Evolutionary conservation across 2,329 filamentous ascomycete genomes (phyloP), one percentile per base, ranked within the genome.

Genomic region (Colletotrichum destructivum): DNA sequence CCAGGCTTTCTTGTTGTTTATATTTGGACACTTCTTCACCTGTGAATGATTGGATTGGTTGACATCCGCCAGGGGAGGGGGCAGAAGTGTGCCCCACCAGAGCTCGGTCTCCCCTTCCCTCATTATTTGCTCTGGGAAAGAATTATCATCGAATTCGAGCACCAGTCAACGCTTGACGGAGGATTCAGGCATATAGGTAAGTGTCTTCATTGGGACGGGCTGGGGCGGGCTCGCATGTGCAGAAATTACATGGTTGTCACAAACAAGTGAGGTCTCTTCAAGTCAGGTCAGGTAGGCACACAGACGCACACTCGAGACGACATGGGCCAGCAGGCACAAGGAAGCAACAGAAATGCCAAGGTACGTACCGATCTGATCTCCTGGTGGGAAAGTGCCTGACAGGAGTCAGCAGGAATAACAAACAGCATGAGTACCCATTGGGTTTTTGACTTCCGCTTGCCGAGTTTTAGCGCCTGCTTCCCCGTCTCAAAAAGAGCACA

Each of bases 401-500:
- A 44, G 61, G n/a, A 42, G 65, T 49, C 40, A 62, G 59, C 35
- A 46, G 55, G 21, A 35, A 49, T 31, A 42, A 44, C 21, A 70
- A 42, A 44, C 21, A 70, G 42, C 44, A 40, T 46, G 65, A 44
- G 57, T 59, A 26, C 21, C 59, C 69, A 69, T 72, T 72, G 69
- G 69, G 38, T 42, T 62, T 71, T 69, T 78, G 76, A 78, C 77
- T 81, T 80, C 77, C 76, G 77, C 78, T 79, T 79, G 80, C 80
- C 81, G 81, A 80, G 78, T 78, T 71, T 81, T 84, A 82, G 81
- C 81, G 82, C 79, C 77, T 76, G 75, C 75, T 40, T 78, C 78
- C 77, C 77, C 79, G 82, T 83, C 82, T 84, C 79, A 79, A 80
- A 82, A 81, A 81, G 82, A 79, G 81, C 84, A 86, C 84, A 85